Conservation (phyloP, 345 rosid genomes). For the Corchorus capsularis region DNA sequence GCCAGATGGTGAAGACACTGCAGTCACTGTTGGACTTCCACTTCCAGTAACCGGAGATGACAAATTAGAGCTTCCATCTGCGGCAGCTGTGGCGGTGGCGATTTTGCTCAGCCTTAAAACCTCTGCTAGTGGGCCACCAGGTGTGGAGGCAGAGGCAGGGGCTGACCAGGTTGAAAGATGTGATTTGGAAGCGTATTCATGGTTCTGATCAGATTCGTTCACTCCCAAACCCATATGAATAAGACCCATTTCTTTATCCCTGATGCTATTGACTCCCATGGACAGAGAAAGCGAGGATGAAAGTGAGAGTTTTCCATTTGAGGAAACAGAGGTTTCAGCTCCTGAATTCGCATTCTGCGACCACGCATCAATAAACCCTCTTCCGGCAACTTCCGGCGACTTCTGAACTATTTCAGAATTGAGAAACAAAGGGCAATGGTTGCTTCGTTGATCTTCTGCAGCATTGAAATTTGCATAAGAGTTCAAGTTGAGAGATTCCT, state of each 20-base stretch:
- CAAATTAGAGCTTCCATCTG: conserved; percentile 12
- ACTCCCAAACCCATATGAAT: conserved; percentile 44
- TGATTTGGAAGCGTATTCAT: conserved; percentile 31
- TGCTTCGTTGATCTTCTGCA: conserved; percentile 23
- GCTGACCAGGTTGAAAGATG: conserved; percentile 42
- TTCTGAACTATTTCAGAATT: conserved; percentile 28
- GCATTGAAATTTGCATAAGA: conserved; percentile 22
- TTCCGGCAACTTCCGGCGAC: conserved; percentile 27
- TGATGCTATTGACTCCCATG: conserved; percentile 44
- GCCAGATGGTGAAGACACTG: conserved; percentile 62
- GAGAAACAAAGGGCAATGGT: conserved; percentile 18
- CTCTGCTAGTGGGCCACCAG: conserved; percentile 84
- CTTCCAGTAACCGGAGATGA: conserved; percentile 27
- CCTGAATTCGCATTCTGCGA: conserved; percentile 34
- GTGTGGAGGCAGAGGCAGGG: conserved; percentile 40
- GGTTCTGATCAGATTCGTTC: conserved; percentile 29
- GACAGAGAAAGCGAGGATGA: conserved; percentile 50
- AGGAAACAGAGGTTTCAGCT: conserved; percentile 37
- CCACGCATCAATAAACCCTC: conserved; percentile 64
- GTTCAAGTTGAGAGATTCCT: conserved; percentile 31
- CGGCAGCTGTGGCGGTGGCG: conserved; percentile 11
- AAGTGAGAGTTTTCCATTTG: conserved; percentile 38
- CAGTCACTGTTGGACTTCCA: conserved; percentile 35
- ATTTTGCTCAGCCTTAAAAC: conserved; percentile 45
- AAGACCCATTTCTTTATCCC: conserved; percentile 41